A percentile compares a stretch with the other conserved stretches of the same genome.
These are phyloP conservation scores for Fragaria iinumae DNA, from an alignment of 306 rosid genomes.

Conservation along the genomic window DNA sequence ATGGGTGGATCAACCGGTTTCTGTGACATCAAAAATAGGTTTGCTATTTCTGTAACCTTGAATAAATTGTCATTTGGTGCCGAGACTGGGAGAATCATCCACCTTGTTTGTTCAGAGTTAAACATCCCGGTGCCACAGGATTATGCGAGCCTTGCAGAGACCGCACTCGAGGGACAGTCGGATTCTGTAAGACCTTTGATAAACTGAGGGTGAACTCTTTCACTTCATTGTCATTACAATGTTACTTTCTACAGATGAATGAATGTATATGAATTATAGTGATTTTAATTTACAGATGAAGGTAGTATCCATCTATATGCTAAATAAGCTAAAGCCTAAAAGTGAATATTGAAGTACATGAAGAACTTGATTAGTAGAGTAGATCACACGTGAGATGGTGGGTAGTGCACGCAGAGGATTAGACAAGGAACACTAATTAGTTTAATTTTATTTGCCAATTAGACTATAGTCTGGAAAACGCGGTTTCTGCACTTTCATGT, in stretches of 20 bases:
- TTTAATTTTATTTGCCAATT: neutral
- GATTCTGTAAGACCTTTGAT: slow-evolving; percentile 50
- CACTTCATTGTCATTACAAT: neutral
- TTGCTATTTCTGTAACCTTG: slow-evolving; percentile 80
- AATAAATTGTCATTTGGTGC: slow-evolving; percentile 82
- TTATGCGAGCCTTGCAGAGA: slow-evolving; percentile 34
- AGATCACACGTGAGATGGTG: slow-evolving; percentile 36
- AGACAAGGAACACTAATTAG: slow-evolving; percentile 19
- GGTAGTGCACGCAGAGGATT: slow-evolving; percentile 15
- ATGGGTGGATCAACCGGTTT: slow-evolving; percentile 95
- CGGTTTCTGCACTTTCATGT: slow-evolving; percentile 42
- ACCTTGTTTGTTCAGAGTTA: slow-evolving; percentile 81
- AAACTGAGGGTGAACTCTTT: slow-evolving; percentile 46
- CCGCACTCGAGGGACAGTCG: slow-evolving; percentile 28
- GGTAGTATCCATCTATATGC: too few relatives aligned
- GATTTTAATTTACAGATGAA: neutral
- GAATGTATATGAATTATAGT: neutral
- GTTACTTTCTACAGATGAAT: neutral
- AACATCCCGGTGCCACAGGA: slow-evolving; percentile 79
- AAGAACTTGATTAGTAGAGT: neutral
- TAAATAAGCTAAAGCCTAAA: neutral
- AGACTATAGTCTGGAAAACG: slow-evolving; percentile 31
- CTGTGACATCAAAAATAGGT: slow-evolving; percentile 59
- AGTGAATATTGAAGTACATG: neutral
- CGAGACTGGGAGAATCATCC: slow-evolving; percentile 58